phyloP scores from a whole-genome alignment of 1,139 yeast species.

The Suhomyces coccinellae region DNA sequence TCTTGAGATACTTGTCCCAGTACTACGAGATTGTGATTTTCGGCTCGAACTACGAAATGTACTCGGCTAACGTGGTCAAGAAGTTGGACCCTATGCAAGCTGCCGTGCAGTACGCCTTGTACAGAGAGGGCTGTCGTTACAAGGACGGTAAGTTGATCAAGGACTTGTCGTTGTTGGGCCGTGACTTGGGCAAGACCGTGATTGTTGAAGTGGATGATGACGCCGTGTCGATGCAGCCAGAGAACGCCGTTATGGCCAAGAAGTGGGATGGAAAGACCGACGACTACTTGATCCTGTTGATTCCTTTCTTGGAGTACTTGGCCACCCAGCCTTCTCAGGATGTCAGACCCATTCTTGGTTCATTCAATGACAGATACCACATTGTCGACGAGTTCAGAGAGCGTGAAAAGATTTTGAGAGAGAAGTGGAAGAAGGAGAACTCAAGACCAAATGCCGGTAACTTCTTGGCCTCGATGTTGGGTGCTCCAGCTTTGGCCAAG shows the following conservation, averaged over 20 bases:
- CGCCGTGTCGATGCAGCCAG: constrained; percentile 81
- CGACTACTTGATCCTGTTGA: constrained; percentile 72
- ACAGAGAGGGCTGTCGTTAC: constrained; percentile 88
- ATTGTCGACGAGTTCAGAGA: constrained; percentile 72
- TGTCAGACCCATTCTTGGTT: constrained; percentile 80
- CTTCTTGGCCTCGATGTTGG: constrained; percentile 58
- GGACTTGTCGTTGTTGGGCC: constrained; percentile 85
- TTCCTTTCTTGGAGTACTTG: constrained; percentile 91
- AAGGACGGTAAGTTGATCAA: constrained; percentile 84
- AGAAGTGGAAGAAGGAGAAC: constrained; percentile 66
- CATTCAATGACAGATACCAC: constrained; percentile 64
- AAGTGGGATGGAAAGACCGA: constrained; percentile 88
- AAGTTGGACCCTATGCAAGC: constrained; percentile 94
- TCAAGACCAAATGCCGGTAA: constrained; percentile 51
- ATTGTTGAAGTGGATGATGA: constrained; percentile 78
- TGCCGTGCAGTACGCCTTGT: constrained; percentile 80
- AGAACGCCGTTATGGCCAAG: constrained; percentile 78
- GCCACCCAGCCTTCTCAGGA: constrained; percentile 91
- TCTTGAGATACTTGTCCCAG: constrained; percentile 89
- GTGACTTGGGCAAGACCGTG: constrained; percentile 81
- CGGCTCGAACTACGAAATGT: constrained; percentile 81
- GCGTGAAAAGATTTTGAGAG: constrained; percentile 76
- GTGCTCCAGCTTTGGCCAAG: constrained; percentile 52
- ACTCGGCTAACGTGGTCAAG: constrained; percentile 79
- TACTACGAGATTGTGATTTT: constrained; percentile 94